Base-by-base conservation (phyloP, 768 basidiomycete species). In the Russula brevipes region DNA sequence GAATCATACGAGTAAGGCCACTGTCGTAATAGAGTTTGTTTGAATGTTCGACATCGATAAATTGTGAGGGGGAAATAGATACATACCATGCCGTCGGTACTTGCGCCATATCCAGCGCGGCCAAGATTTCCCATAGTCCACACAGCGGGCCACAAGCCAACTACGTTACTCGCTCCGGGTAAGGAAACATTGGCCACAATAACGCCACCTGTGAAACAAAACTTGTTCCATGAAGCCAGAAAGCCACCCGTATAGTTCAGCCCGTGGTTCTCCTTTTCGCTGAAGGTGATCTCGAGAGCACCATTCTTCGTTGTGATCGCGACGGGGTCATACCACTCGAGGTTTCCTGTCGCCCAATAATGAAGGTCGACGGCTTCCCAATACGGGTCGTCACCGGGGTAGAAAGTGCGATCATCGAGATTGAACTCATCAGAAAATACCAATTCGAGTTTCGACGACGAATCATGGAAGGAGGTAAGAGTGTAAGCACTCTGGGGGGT, bases 371-470 rank as follows among this genome's bases (percentile, higher is more conserved):
- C 75, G 14, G 79, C 79, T 66, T 80, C 80, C 77, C 79, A 80
- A 67, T 78, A 84, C 0, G 83, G 82, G 68, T 84, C 82, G 67
- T 83, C 81, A 47, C 91, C 91, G 54, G 86, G 87, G 72, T 88
- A 92, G 72, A 95, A 95, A 0, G 88, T 82, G 44, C 94, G 84
- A 12, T 88, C 87, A 1, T 87, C 85, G 8, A 75, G 76, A 59
- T 96, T 85, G 75, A 96, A 96, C 73, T 96, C 94, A 72, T 96
- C 94, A 54, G 88, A 90, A 71, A 91, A 95, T 4, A 93, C 84
- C 12, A 96, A 79, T 63, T 87, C 84, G 75, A 87, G 69, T 68
- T 80, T 56, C 60, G 81, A 83, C 51, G 76, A 73, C 4, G 88
- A 85, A 66, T 91, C 87, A 41, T 77, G 76, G 69, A 84, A 79